Percentiles rank a stretch among this genome's conserved stretches.
Evolutionary conservation across 441 rosid genomes (phyloP).

Genomic region (Dalechampia spathulata): DNA sequence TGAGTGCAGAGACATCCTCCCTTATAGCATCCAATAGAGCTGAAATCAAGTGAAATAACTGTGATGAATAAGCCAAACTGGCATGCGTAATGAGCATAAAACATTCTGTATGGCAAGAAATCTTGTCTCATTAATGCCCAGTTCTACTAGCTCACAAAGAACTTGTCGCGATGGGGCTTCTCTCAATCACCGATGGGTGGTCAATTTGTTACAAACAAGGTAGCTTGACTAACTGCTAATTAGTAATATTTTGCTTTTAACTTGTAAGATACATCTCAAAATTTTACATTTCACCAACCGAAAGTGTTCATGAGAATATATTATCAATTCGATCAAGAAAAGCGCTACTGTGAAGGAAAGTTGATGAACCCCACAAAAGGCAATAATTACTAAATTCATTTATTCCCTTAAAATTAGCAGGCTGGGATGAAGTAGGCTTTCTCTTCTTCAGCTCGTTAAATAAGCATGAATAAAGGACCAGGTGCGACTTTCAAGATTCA

Average conservation of each 20-base stretch:
- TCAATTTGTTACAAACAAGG: background rate
- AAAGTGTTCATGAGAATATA: background rate
- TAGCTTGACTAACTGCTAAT: too few relatives aligned
- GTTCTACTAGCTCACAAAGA: background rate
- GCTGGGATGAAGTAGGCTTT: background rate
- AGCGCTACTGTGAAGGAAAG: background rate
- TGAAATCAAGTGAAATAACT: conserved; percentile 25
- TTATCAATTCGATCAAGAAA: background rate
- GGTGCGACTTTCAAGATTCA: too few relatives aligned
- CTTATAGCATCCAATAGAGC: conserved; percentile 79
- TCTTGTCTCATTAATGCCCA: background rate
- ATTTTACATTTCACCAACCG: background rate
- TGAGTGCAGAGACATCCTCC: conserved; percentile 68
- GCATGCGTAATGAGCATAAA: background rate
- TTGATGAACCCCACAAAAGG: background rate
- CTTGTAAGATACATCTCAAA: background rate
- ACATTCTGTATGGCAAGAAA: background rate
- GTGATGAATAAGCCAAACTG: conserved; percentile 4
- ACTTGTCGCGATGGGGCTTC: background rate
- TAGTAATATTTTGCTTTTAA: background rate
- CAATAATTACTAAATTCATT: background rate
- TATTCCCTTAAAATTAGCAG: background rate
- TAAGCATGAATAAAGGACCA: conserved; percentile 3
- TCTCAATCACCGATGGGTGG: background rate
- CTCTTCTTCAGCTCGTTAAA: background rate